A percentile compares a stretch with the other conserved stretches of the same genome.
Conservation (phyloP, 768 basidiomycete species). For the Auriscalpium orientale region DNA sequence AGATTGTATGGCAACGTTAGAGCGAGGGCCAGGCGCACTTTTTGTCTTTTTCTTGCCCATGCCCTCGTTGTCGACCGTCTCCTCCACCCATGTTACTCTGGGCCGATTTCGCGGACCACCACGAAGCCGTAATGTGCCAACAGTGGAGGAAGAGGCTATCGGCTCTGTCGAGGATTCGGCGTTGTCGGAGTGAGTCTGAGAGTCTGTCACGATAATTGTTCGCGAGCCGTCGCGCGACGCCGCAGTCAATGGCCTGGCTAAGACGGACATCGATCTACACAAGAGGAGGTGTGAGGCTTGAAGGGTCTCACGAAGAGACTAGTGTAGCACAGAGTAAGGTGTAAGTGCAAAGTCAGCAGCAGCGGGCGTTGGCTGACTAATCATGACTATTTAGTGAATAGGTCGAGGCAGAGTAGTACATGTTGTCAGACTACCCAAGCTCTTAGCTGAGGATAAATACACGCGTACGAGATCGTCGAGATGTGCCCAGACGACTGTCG, state of each 20-base stretch:
- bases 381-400: neutral
- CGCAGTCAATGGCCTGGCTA: neutral
- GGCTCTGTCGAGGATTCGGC: neutral
- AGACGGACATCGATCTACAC: neutral
- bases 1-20: neutral
- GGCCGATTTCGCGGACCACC: constrained; percentile 36
- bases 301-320: no score
- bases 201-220: neutral
- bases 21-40: constrained; percentile 45
- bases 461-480: no score
- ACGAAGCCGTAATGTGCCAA: constrained; percentile 54
- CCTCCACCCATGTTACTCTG: constrained; percentile 76
- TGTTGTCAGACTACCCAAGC: no score
- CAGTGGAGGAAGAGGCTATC: neutral
- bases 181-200: neutral
- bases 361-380: neutral
- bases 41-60: constrained; percentile 88
- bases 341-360: no score
- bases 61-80: constrained; percentile 86
- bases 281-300: neutral
- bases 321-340: neutral
- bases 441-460: no score
- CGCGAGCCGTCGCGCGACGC: neutral
- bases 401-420: neutral
- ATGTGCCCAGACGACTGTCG: no score